Percentiles rank a stretch among this genome's conserved stretches.
These are phyloP conservation scores for Clarireedia hainanense DNA, from an alignment of 2,329 filamentous ascomycete species.

Conservation along the genomic window DNA sequence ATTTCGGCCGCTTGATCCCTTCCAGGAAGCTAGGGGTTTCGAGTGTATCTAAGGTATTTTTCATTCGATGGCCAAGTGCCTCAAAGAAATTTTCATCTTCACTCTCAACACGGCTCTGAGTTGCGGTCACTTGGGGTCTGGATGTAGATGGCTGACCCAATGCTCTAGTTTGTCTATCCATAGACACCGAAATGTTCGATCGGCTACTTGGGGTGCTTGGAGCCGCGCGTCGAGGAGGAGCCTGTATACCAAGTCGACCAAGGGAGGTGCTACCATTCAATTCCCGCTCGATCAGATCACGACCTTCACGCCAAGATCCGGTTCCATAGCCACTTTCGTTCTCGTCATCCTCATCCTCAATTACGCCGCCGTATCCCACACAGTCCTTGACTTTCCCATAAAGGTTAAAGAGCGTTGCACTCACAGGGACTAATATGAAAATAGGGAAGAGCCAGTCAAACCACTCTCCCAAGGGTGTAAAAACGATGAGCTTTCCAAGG, in stretches of 20 bases:
- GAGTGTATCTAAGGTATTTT: constrained; percentile 83
- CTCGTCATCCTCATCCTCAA: constrained; percentile 66
- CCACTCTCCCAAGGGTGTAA: constrained; percentile 73
- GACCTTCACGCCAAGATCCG: constrained; percentile 84
- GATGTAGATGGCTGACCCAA: constrained; percentile 26
- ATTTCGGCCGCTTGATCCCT: constrained; percentile 68
- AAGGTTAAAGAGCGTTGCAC: constrained; percentile 79
- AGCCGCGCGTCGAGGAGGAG: constrained; percentile 15
- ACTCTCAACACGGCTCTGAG: constrained; percentile 38
- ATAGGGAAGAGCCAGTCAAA: constrained; percentile 88
- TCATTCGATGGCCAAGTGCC: constrained; percentile 74
- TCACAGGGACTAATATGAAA: constrained; percentile 77
- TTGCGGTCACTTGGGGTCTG: constrained; percentile 16
- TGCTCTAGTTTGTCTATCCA: constrained; percentile 27
- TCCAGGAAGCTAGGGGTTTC: constrained; percentile 77
- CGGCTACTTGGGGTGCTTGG: constrained; percentile 25
- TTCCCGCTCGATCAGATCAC: constrained; percentile 84
- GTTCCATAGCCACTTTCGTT: constrained; percentile 60
- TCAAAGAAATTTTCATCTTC: constrained; percentile 79
- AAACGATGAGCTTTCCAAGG: constrained; percentile 71
- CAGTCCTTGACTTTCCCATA: constrained; percentile 76
- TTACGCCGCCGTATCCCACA: constrained; percentile 64
- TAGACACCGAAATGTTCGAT: constrained; percentile 18
- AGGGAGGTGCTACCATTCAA: constrained; percentile 55
- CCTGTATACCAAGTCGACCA: constrained; percentile 34